Base-by-base conservation (phyloP, 2,329 filamentous ascomycete genomes). In the Aspergillus niger region DNA sequence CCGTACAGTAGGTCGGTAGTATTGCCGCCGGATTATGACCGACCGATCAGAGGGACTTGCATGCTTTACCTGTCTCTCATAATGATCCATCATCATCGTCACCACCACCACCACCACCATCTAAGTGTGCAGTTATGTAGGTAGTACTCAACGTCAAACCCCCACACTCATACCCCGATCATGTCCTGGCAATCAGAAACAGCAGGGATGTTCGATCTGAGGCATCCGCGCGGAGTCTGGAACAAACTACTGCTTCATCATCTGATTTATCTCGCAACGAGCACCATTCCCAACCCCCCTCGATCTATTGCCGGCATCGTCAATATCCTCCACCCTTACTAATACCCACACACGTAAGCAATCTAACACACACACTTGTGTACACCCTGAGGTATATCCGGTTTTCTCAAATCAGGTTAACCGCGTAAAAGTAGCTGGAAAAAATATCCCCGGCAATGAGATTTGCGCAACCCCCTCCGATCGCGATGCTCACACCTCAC, bases 61-160 rank as follows among this genome's bases (percentile, higher is more conserved):
- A 13, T 36, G 32, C 32, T 13, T 36, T 36, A 36, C 32, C 32
- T 36, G 32, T 36, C 32, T 36, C 32, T 36, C 32, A 36, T 36
- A 10, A 36, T 36, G 32, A 36, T 36, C 32, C 15, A 36, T 36
- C 32, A 36, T 36, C 32, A 26, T 26, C 26, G 6, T 26, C 26
- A 36, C 32, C 32, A 36, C 32, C 32, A 36, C 32, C 30, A 13
- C 11, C 32, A 36, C 32, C 32, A 36, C 5, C 32, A 36, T 36
- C 32, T 36, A 15, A 36, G 32, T 36, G 11, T 36, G 32, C 32
- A 36, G 11, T 36, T 13, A 36, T 36, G 17, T 43, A 20, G n/a
- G n/a, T 22, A 22, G 20, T 11, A 48, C 32, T 22, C 30, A 30
- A 53, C 52, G 57, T 53, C 44, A 59, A 55, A 55, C 51, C 57